Conservation (phyloP, 192 early-diverging fungal species). For the Coemansia javaensis region DNA sequence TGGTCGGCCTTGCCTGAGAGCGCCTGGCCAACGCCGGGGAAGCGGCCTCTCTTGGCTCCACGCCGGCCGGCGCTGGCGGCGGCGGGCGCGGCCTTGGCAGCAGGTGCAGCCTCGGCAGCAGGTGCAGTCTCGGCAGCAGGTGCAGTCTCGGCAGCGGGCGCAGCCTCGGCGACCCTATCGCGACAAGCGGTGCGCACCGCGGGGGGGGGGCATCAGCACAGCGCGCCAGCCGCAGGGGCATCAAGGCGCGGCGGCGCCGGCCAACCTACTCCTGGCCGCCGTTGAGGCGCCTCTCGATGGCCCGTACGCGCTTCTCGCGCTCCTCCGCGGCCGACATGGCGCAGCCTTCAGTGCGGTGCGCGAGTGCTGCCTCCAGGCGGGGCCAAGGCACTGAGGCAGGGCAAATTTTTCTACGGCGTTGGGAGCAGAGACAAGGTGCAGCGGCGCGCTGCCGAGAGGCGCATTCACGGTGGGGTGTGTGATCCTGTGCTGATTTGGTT, state of each 20-base stretch:
- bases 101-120: background rate
- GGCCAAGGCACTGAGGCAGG: background rate
- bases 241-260: too few relatives aligned
- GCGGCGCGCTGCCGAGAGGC: too few relatives aligned
- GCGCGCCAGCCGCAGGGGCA: too few relatives aligned
- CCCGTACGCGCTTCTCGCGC: conserved; percentile 15
- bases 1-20: conserved; percentile 9
- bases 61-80: too few relatives aligned
- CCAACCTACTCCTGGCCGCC: conserved; percentile 4
- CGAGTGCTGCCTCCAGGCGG: background rate
- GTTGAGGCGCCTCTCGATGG: conserved; percentile 21
- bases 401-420: too few relatives aligned
- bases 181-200: too few relatives aligned
- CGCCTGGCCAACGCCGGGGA: conserved; percentile 31
- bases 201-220: too few relatives aligned
- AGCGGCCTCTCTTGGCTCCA: conserved; percentile 20
- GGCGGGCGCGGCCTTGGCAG: conserved; percentile 14
- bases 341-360: background rate
- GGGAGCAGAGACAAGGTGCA: too few relatives aligned
- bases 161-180: background rate
- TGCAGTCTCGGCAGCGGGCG: background rate
- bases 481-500: too few relatives aligned
- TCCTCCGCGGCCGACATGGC: conserved; percentile 21
- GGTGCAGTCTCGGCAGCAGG: background rate
- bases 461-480: too few relatives aligned